Percentiles rank a stretch among this genome's conserved stretches.
Evolutionary conservation across 1,284 basidiomycete genomes (phyloP).

Genomic region (Cystobasidium slooffiae): DNA sequence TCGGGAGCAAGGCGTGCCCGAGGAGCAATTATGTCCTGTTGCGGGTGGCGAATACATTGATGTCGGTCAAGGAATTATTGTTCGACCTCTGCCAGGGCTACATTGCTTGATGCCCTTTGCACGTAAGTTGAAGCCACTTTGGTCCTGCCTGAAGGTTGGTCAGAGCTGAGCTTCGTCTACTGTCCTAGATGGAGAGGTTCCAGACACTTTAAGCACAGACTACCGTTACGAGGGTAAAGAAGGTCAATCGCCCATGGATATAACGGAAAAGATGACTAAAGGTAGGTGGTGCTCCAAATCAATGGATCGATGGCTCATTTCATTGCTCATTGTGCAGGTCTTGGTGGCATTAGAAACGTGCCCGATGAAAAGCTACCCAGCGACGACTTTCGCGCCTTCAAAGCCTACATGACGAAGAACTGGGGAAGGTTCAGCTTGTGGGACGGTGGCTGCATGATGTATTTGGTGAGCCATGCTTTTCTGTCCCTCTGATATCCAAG

Average conservation of each 20-base stretch:
- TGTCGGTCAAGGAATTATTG: conserved; percentile 13
- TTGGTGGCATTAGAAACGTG: conserved; percentile 31
- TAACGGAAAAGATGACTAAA: conserved; percentile 25
- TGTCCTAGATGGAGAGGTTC: not conserved
- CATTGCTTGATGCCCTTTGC: conserved; percentile 25
- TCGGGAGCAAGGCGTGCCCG: conserved; percentile 19
- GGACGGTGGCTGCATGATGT: conserved; percentile 35
- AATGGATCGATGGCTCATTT: not conserved
- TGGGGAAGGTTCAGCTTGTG: conserved; percentile 21
- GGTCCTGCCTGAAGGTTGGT: not conserved
- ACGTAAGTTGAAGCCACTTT: not conserved
- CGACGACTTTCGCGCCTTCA: conserved; percentile 15
- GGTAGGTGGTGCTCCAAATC: not conserved
- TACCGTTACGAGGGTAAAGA: conserved; percentile 18
- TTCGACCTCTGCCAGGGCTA: conserved; percentile 17
- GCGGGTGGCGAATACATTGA: conserved; percentile 26
- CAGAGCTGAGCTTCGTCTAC: not conserved
- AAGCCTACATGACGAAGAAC: conserved; percentile 11
- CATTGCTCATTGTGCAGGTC: not conserved
- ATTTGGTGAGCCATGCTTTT: not conserved
- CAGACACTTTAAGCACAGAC: not conserved
- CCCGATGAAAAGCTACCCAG: conserved; percentile 21
- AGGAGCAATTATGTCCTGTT: conserved; percentile 23
- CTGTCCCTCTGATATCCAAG: not conserved
- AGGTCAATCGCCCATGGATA: conserved; percentile 17